Conservation (phyloP, 306 rosid genomes). For the Vigna radiata region DNA sequence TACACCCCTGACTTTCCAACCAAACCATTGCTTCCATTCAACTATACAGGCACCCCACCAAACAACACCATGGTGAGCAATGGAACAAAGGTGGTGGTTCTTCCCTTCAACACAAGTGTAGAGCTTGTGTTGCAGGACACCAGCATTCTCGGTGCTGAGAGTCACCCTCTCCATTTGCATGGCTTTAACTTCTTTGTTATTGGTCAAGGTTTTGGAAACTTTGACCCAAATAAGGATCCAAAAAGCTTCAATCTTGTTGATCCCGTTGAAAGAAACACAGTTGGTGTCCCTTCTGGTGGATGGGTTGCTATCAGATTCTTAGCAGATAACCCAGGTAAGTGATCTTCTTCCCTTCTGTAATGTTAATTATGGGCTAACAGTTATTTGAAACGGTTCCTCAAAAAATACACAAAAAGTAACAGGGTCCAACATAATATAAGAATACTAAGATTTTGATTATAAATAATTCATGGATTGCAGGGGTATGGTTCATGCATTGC, state of each 20-base stretch:
- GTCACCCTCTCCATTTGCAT: conserved; percentile 77
- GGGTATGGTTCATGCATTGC: conserved; percentile 88
- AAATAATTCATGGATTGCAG: conserved; percentile 37
- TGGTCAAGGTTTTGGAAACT: conserved; percentile 79
- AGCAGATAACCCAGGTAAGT: conserved; percentile 73
- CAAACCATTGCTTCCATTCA: conserved; percentile 54
- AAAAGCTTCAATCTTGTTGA: conserved; percentile 61
- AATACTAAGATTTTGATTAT: not conserved
- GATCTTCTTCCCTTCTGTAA: not conserved
- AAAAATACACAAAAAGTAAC: too few relatives aligned
- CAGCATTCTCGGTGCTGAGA: conserved; percentile 64
- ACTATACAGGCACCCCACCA: conserved; percentile 65
- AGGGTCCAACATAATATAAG: not conserved
- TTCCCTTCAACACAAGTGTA: conserved; percentile 67
- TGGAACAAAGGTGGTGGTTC: conserved; percentile 65
- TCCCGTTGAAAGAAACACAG: conserved; percentile 65
- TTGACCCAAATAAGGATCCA: conserved; percentile 58
- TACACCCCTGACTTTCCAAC: conserved; percentile 54
- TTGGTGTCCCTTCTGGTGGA: conserved; percentile 71
- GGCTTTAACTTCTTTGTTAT: conserved; percentile 75
- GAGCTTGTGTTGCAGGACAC: conserved; percentile 69
- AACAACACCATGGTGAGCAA: conserved; percentile 66
- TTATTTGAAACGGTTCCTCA: not conserved
- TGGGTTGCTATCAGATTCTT: conserved; percentile 71
- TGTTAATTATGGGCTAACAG: not conserved